Percentiles rank a stretch among this genome's conserved stretches.
Evolutionary conservation across 1,139 yeast species (phyloP).

Genomic region (Taphrina confusa): DNA sequence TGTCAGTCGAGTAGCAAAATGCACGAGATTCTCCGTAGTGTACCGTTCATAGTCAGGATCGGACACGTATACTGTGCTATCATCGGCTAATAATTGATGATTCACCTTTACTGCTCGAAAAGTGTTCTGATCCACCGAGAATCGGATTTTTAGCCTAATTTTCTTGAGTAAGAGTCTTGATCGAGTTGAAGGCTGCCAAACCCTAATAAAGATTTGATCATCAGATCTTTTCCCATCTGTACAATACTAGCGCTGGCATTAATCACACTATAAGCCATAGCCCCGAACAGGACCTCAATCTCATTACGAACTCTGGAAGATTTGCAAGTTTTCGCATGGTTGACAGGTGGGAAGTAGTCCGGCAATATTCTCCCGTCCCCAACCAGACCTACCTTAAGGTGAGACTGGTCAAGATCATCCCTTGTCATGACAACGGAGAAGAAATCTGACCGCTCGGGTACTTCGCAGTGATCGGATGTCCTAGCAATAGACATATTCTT

Average conservation of each 20-base stretch:
- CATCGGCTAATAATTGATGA: not conserved
- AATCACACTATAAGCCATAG: not conserved
- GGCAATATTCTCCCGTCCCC: not conserved
- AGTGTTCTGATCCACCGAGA: not conserved
- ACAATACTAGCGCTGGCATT: conserved; percentile 6
- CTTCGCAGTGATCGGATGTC: not conserved
- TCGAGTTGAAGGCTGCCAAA: not conserved
- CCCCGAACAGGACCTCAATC: conserved; percentile 23
- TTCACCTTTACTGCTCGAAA: not conserved
- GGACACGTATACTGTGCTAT: not conserved
- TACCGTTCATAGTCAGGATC: not conserved
- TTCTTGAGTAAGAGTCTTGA: not conserved
- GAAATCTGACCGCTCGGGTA: not conserved
- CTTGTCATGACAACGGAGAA: conserved; percentile 21
- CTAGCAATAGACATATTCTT: not conserved
- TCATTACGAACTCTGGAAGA: not conserved
- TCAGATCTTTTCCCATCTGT: conserved; percentile 17
- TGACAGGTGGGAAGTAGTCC: not conserved
- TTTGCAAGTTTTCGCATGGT: not conserved
- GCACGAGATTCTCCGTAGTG: conserved; percentile 3
- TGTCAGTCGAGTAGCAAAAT: not conserved
- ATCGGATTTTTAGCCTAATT: conserved; percentile 19
- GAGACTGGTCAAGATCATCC: conserved; percentile 3
- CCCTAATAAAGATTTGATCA: conserved; percentile 28
- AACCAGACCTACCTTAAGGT: not conserved